Conservation (phyloP, 78 protist genomes). For the Dictyostelium firmibasis region DNA sequence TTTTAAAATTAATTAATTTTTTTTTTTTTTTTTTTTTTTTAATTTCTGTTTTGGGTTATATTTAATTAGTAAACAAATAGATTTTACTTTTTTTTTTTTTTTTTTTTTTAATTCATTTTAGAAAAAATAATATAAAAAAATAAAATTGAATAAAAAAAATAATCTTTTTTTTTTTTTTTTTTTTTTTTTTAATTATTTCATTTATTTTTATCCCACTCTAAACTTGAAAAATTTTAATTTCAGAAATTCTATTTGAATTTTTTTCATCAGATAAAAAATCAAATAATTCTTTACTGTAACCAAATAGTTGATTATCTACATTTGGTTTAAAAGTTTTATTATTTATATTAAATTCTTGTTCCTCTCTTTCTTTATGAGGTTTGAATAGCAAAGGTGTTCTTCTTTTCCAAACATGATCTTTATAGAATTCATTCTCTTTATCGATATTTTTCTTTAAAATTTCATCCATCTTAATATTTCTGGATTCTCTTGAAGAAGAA, state of each 20-base stretch:
- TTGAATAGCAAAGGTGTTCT: not conserved
- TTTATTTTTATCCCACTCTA: too few relatives aligned
- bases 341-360: not conserved
- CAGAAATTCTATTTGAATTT: not conserved
- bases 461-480: conserved; percentile 21
- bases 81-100: not conserved
- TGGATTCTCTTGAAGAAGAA: not conserved
- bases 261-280: not conserved
- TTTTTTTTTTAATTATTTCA: too few relatives aligned
- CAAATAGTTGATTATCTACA: conserved; percentile 4
- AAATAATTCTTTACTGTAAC: not conserved
- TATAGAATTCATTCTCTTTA: not conserved
- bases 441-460: not conserved
- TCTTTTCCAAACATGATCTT: conserved; percentile 49
- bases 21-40: not conserved
- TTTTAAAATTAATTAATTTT: not conserved
- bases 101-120: not conserved
- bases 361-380: not conserved
- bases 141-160: too few relatives aligned
- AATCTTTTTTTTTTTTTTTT: not conserved
- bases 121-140: not conserved
- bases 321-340: not conserved
- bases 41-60: not conserved
- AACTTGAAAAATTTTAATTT: not conserved
- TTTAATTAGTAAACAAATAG: not conserved